Percentiles rank a stretch among this genome's conserved stretches.
Evolutionary conservation across 2,329 filamentous ascomycete species (phyloP).

Genomic region (Tolypocladium sp.): DNA sequence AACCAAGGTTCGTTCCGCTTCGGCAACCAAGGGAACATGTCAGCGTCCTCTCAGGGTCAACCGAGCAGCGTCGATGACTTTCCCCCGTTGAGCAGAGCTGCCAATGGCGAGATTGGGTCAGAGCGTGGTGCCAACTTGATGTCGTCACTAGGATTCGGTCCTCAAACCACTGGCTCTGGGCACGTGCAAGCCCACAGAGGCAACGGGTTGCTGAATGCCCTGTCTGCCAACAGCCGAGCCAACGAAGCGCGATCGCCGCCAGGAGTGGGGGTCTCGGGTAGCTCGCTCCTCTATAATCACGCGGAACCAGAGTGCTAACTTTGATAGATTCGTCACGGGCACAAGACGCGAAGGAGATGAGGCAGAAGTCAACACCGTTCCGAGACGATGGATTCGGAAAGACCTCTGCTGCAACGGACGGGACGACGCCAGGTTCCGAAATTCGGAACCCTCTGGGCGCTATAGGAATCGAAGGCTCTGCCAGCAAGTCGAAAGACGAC

Average conservation of each 20-base stretch:
- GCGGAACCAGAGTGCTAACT: constrained; percentile 9
- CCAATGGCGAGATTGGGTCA: constrained; percentile 48
- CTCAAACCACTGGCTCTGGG: constrained; percentile 29
- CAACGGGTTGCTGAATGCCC: constrained; percentile 54
- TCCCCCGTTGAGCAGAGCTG: constrained; percentile 49
- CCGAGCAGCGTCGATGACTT: constrained; percentile 49
- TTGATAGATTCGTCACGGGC: constrained; percentile 24
- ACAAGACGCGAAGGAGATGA: constrained; percentile 35
- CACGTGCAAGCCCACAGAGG: constrained; percentile 35
- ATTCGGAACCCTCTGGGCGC: constrained; percentile 33
- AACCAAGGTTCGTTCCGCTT: constrained; percentile 45
- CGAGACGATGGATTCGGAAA: constrained; percentile 31
- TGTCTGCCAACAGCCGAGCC: constrained; percentile 49
- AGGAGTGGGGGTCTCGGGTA: constrained; percentile 23
- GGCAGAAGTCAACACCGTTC: constrained; percentile 34
- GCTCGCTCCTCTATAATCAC: neutral
- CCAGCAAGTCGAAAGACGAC: constrained; percentile 32
- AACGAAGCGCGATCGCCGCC: constrained; percentile 40
- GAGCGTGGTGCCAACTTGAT: constrained; percentile 44
- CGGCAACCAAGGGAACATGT: constrained; percentile 33
- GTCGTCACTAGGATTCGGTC: constrained; percentile 44
- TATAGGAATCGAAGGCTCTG: constrained; percentile 34
- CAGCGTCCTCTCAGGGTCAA: constrained; percentile 37
- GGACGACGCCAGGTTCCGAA: constrained; percentile 20
- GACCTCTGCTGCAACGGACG: constrained; percentile 25